Conservation (phyloP, 2,329 filamentous ascomycete genomes). For the Grosmannia clavigera region DNA sequence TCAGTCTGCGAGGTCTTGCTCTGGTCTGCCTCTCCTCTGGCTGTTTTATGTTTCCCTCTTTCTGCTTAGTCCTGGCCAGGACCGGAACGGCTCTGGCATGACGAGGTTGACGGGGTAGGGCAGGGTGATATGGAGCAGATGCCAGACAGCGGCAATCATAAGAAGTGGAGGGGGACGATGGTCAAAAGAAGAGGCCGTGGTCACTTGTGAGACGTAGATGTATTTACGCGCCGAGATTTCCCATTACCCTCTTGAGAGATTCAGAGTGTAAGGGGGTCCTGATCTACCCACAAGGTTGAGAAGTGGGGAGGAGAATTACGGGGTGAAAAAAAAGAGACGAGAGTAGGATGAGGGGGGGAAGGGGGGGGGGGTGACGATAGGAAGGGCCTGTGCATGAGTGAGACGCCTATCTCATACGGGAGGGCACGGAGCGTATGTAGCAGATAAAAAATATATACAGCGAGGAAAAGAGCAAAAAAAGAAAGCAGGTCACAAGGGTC, state of each 20-base stretch:
- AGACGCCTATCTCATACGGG: not conserved
- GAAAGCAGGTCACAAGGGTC: not conserved
- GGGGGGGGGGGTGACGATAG: not conserved
- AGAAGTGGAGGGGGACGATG: not conserved
- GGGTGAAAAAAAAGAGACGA: not conserved
- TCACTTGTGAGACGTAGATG: conserved; percentile 3
- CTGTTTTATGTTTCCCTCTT: not conserved
- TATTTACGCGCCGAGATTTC: conserved; percentile 9
- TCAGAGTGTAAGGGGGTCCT: not conserved
- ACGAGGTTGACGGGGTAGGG: not conserved
- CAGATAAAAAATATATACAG: not conserved
- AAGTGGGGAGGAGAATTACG: conserved; percentile 6
- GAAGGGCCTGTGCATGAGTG: not conserved
- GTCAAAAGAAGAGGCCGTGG: not conserved
- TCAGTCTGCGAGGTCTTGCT: not conserved
- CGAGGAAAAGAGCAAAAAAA: not conserved
- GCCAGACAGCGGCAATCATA: not conserved
- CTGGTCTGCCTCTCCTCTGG: not conserved
- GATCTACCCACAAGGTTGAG: conserved; percentile 9
- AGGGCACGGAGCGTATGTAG: not conserved
- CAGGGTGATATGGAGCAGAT: not conserved
- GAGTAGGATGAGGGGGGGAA: not conserved
- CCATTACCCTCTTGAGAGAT: conserved; percentile 6
- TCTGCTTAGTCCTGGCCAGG: not conserved
- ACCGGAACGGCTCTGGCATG: not conserved